Evolutionary conservation across 345 rosid species (phyloP).

Genomic region (Salix dunnii): DNA sequence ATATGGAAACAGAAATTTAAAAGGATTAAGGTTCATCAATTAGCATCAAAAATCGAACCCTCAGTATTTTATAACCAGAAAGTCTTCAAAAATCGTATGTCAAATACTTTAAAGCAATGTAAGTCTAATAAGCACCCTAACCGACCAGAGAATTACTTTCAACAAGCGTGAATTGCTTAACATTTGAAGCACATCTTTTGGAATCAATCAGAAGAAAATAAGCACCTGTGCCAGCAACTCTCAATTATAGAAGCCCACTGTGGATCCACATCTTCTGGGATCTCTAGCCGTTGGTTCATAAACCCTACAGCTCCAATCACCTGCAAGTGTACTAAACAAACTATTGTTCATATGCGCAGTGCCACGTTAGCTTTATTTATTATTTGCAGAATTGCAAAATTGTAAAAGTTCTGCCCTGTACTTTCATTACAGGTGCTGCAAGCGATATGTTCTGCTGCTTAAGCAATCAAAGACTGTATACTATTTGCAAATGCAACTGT

Average conservation of each 20-base stretch:
- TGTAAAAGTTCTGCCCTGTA: background rate
- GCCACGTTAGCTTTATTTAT: background rate
- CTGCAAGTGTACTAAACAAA: constrained; percentile 46
- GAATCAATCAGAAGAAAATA: constrained; percentile 8
- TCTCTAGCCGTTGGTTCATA: constrained; percentile 90
- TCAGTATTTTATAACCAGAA: background rate
- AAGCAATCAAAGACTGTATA: background rate
- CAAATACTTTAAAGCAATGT: background rate
- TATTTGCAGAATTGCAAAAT: background rate
- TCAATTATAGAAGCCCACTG: constrained; percentile 73
- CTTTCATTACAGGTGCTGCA: background rate
- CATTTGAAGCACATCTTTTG: background rate
- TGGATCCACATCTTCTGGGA: constrained; percentile 78
- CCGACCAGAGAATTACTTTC: background rate
- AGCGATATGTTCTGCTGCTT: background rate
- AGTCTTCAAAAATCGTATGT: background rate
- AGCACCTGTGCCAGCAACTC: constrained; percentile 93
- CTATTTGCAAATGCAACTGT: background rate
- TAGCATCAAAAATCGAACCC: background rate
- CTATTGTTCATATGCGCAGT: constrained; percentile 15
- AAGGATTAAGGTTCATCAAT: background rate
- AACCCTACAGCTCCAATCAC: constrained; percentile 97
- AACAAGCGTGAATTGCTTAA: background rate
- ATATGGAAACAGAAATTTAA: background rate
- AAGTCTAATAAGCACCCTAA: background rate